phyloP scores from a whole-genome alignment of 495 filamentous ascomycete genomes.

The Talaromyces ruber region DNA sequence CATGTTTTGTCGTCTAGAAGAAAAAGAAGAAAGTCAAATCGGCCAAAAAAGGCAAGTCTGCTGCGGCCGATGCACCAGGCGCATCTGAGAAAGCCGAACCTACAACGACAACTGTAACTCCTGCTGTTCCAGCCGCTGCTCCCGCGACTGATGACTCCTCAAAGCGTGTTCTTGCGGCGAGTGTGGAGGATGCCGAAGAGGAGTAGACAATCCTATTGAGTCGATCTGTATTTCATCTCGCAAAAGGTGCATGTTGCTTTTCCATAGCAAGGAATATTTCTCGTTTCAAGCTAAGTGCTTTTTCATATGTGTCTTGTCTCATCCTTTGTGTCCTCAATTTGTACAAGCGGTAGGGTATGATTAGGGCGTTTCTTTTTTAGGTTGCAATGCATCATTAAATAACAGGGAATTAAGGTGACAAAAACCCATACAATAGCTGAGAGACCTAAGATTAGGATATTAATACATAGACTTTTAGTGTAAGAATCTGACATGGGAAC shows the following conservation, averaged over 20 bases:
- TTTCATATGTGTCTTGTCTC: neutral
- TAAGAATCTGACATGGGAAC: too few relatives aligned
- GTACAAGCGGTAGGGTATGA: neutral
- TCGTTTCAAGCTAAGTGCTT: neutral
- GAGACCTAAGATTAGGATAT: too few relatives aligned
- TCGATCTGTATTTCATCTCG: neutral
- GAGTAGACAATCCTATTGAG: neutral
- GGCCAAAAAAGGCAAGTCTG: slow-evolving; percentile 32
- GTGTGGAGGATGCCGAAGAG: slow-evolving; percentile 21
- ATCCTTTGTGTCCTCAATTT: neutral
- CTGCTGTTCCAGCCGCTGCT: slow-evolving; percentile 19
- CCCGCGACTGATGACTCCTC: slow-evolving; percentile 30
- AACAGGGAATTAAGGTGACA: too few relatives aligned
- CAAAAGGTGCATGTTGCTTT: neutral
- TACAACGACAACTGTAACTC: slow-evolving; percentile 27
- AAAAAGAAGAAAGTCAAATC: slow-evolving; percentile 52
- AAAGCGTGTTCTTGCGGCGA: slow-evolving; percentile 47
- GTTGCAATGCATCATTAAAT: neutral
- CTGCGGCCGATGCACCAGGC: slow-evolving; percentile 5
- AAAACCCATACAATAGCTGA: too few relatives aligned
- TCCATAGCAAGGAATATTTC: neutral
- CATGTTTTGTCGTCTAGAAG: slow-evolving; percentile 34
- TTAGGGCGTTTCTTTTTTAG: neutral
- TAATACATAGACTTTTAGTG: too few relatives aligned
- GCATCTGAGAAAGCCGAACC: slow-evolving; percentile 12